phyloP scores from a whole-genome alignment of 257 asterid genomes.

The Penstemon newberryi region DNA sequence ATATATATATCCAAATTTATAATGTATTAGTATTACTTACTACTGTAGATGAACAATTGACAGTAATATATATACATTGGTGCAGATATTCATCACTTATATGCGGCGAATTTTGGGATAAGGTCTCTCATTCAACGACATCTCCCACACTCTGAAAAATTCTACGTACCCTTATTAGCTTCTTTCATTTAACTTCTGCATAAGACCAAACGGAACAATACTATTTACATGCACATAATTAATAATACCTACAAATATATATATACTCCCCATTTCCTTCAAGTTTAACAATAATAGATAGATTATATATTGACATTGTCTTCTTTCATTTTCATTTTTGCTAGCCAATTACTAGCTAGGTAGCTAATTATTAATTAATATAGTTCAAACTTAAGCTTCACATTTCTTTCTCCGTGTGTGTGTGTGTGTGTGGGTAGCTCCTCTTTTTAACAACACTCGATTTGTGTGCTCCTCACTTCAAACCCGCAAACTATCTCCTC shows the following conservation, averaged over 20 bases:
- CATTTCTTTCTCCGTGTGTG: conserved; percentile 5
- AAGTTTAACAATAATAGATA: too few species aligned
- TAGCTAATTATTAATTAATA: not conserved
- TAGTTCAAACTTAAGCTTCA: conserved; percentile 11
- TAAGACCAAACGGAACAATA: conserved; percentile 23
- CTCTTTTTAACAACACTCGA: conserved; percentile 39
- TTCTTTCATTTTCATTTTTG: not conserved
- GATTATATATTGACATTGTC: not conserved
- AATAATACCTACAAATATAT: not conserved
- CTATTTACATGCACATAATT: not conserved
- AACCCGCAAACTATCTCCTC: conserved; percentile 35
- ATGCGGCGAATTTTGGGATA: conserved; percentile 49
- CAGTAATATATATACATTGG: conserved; percentile 21
- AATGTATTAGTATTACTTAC: not conserved
- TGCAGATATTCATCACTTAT: conserved; percentile 50
- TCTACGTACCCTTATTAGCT: not conserved
- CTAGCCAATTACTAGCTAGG: not conserved
- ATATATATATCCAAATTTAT: not conserved
- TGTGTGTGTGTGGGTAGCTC: not conserved
- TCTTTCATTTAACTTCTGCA: conserved; percentile 21
- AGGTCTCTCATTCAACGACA: conserved; percentile 76
- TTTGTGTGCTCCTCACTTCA: conserved; percentile 38
- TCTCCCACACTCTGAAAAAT: conserved; percentile 37
- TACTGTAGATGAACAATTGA: conserved; percentile 30
- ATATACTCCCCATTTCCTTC: too few species aligned